Evolutionary conservation across 345 rosid species (phyloP).

Genomic region (Hibiscus syriacus): DNA sequence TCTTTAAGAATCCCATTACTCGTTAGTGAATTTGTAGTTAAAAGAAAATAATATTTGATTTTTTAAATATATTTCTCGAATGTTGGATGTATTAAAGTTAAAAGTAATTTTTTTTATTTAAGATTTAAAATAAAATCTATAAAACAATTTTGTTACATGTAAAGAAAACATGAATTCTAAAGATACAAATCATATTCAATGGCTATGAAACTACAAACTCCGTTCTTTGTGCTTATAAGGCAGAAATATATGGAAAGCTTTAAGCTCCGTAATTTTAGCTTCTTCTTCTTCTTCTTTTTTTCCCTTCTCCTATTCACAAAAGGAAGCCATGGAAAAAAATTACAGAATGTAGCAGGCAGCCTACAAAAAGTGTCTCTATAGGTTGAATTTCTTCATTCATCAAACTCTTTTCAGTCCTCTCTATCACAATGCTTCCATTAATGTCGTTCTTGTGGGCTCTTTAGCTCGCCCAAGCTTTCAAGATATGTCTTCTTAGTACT

Average conservation of each 20-base stretch:
- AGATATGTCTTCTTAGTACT: slow-evolving; percentile 43
- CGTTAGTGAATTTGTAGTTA: too few relatives aligned
- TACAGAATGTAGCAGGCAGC: slow-evolving; percentile 3
- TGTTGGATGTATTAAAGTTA: too few relatives aligned
- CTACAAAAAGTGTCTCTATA: not conserved
- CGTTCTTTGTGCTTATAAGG: slow-evolving; percentile 6
- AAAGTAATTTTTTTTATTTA: too few relatives aligned
- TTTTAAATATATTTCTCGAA: too few relatives aligned
- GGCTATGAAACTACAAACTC: slow-evolving; percentile 15
- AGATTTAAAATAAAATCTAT: too few relatives aligned
- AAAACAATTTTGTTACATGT: too few relatives aligned
- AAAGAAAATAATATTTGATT: too few relatives aligned
- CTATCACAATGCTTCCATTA: slow-evolving; percentile 9
- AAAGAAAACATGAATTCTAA: not conserved
- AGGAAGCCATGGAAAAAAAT: not conserved
- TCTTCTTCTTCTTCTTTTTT: too few relatives aligned
- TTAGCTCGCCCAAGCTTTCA: slow-evolving; percentile 38
- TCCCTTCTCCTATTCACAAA: slow-evolving; percentile 19
- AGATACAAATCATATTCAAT: slow-evolving; percentile 9
- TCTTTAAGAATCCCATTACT: too few relatives aligned
- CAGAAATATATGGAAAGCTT: slow-evolving; percentile 12
- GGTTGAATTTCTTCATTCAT: not conserved
- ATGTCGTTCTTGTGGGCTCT: slow-evolving; percentile 61
- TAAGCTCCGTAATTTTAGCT: slow-evolving; percentile 9
- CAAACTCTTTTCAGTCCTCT: not conserved